Percentiles rank a stretch among this genome's conserved stretches.
Evolutionary conservation across 2,329 filamentous ascomycete genomes (phyloP).

Genomic region (Beauveria pseudobassiana): DNA sequence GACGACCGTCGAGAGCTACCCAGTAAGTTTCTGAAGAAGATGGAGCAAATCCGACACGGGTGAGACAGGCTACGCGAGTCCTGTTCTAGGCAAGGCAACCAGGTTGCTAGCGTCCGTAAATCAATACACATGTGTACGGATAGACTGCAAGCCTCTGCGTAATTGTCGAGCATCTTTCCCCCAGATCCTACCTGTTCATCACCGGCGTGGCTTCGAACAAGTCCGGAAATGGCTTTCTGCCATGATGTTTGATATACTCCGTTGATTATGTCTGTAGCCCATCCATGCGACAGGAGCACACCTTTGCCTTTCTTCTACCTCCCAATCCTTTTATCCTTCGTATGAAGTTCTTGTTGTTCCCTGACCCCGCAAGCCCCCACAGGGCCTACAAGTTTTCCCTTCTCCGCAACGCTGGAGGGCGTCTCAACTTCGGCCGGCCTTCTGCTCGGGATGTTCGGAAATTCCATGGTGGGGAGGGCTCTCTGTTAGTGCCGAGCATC

Average conservation of each 20-base stretch:
- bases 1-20: neutral
- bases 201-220: too few relatives aligned
- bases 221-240: too few relatives aligned
- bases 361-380: neutral
- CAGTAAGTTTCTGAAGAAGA: neutral
- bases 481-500: neutral
- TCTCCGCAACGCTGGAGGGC: neutral
- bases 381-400: neutral
- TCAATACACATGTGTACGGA: too few relatives aligned
- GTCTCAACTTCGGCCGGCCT: neutral
- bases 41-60: neutral
- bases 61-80: neutral
- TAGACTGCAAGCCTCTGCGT: too few relatives aligned
- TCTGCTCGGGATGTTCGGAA: slow-evolving; percentile 11
- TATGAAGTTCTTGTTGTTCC: neutral
- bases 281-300: too few relatives aligned
- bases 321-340: neutral
- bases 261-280: too few relatives aligned
- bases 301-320: too few relatives aligned
- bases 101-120: too few relatives aligned
- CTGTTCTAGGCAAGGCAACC: neutral
- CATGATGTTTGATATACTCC: too few relatives aligned
- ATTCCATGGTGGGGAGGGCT: neutral
- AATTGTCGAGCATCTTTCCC: too few relatives aligned
- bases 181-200: too few relatives aligned